Evolutionary conservation across 768 basidiomycete species (phyloP).

Genomic region (Panellus pusillus): DNA sequence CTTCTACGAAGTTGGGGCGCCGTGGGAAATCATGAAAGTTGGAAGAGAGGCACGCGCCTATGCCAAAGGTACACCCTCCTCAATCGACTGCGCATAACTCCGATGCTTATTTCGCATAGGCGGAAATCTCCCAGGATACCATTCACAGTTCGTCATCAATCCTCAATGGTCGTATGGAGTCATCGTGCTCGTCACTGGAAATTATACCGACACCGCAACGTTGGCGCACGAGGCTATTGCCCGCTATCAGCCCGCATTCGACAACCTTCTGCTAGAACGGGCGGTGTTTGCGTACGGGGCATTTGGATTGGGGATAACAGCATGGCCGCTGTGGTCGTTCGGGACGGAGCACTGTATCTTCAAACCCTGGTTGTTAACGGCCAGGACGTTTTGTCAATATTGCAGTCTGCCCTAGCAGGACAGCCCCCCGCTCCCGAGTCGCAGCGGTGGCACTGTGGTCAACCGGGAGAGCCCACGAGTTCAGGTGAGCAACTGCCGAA

Average conservation of each 20-base stretch:
- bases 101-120: constrained; percentile 21
- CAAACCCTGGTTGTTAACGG: constrained; percentile 34
- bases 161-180: constrained; percentile 42
- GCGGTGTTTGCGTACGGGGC: constrained; percentile 32
- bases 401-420: constrained; percentile 22
- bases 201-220: constrained; percentile 29
- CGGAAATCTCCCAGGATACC: constrained; percentile 40
- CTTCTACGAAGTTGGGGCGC: constrained; percentile 38
- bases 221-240: constrained; percentile 34
- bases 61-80: constrained; percentile 30
- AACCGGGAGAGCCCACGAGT: constrained; percentile 38
- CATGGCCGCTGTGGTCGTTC: constrained; percentile 29
- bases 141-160: constrained; percentile 39
- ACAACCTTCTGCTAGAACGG: constrained; percentile 29
- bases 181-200: constrained; percentile 41
- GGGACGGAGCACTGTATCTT: constrained; percentile 30
- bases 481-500: constrained; percentile 28
- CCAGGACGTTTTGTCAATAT: constrained; percentile 33
- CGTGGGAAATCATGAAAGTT: constrained; percentile 43
- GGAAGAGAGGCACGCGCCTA: constrained; percentile 31
- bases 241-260: constrained; percentile 36
- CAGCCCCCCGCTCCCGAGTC: constrained; percentile 3
- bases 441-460: constrained; percentile 35
- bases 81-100: background rate
- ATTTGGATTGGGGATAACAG: constrained; percentile 33